A percentile compares a stretch with the other conserved stretches of the same genome.
Evolutionary conservation across 768 basidiomycete species (phyloP).

Genomic region (Clavulina sp.): DNA sequence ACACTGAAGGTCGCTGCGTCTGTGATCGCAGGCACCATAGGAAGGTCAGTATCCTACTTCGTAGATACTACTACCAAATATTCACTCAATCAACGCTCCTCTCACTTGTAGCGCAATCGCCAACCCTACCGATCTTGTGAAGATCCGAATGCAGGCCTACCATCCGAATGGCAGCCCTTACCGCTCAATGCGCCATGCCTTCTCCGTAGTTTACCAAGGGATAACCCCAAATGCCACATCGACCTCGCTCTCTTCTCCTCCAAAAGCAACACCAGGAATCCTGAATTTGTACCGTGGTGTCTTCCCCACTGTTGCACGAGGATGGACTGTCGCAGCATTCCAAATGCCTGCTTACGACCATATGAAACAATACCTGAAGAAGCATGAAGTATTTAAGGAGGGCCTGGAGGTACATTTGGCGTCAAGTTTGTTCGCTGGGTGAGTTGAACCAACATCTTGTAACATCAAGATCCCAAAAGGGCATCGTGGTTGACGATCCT

Average conservation of each 20-base stretch:
- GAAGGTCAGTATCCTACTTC: constrained; percentile 15
- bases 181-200: constrained; percentile 19
- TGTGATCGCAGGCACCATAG: constrained; percentile 19
- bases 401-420: constrained; percentile 16
- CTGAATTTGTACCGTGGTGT: constrained; percentile 20
- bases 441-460: not conserved
- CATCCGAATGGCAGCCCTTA: constrained; percentile 22
- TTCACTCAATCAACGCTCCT: not conserved
- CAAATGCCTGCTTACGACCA: constrained; percentile 25
- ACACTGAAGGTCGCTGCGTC: constrained; percentile 21
- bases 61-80: not conserved
- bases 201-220: constrained; percentile 18
- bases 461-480: not conserved
- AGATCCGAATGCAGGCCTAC: constrained; percentile 25
- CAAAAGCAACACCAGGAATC: constrained; percentile 14
- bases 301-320: constrained; percentile 20
- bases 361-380: constrained; percentile 21
- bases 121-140: constrained; percentile 23
- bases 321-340: constrained; percentile 20
- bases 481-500: constrained; percentile 18
- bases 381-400: constrained; percentile 18
- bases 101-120: constrained; percentile 17
- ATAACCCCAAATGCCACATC: constrained; percentile 2
- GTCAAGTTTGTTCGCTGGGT: not conserved
- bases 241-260: constrained; percentile 8